Percentiles rank a stretch among this genome's conserved stretches.
Conservation (phyloP, 768 basidiomycete species). For the Rhodosporidiobolus odoratus region DNA sequence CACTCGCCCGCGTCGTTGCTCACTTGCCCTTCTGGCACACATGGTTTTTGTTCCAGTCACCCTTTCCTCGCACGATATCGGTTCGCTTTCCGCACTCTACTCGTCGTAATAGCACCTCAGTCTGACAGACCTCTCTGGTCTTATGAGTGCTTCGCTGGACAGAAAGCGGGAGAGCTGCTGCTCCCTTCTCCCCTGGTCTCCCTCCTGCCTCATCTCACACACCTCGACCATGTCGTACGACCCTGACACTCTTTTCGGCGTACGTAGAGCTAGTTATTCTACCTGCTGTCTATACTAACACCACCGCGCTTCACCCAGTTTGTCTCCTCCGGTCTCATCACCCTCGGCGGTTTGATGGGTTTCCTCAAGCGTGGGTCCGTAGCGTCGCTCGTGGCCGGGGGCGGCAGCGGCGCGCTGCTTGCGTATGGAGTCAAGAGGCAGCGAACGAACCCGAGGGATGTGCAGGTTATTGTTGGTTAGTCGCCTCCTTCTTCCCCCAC, state of each 20-base stretch:
- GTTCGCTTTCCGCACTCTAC: no score
- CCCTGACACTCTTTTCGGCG: neutral
- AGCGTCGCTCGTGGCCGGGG: conserved; percentile 30
- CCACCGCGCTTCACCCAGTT: neutral
- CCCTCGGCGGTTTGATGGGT: conserved; percentile 29
- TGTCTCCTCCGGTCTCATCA: conserved; percentile 7
- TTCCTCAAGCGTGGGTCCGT: conserved; percentile 30
- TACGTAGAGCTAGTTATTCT: no score
- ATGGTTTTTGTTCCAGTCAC: neutral
- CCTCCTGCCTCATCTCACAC: neutral
- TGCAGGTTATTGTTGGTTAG: conserved; percentile 29
- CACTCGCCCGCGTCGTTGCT: neutral
- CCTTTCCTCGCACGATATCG: no score
- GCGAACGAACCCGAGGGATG: conserved; percentile 12
- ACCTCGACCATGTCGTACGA: no score
- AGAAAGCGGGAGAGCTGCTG: no score
- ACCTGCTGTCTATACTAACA: neutral
- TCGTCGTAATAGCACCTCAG: no score
- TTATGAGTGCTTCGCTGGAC: no score
- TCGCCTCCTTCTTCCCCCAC: no score
- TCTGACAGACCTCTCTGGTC: no score
- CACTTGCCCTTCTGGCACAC: neutral
- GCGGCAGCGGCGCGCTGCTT: conserved; percentile 19
- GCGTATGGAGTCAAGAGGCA: conserved; percentile 38
- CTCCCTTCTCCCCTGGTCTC: neutral